Conservation (phyloP, 306 rosid genomes). For the Cucumis sativus region Cucumber_9930_V3 NC_026660.2:3051001-3051500, state of each 20-base stretch:
- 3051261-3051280: not conserved
- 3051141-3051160: slow-evolving; percentile 76
- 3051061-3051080: not conserved
- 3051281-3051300: not conserved
- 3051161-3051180: slow-evolving; percentile 88
- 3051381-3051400: not conserved
- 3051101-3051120: slow-evolving; percentile 62
- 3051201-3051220: not conserved
- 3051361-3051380: not conserved
- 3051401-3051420: not conserved
- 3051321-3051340: not conserved
- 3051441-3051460: not conserved
- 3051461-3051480: not conserved
- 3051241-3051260: not conserved
- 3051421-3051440: not conserved
- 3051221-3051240: not conserved
- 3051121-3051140: slow-evolving; percentile 86
- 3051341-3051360: not conserved
- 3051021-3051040: not conserved
- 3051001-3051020: not conserved
- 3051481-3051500: not conserved
- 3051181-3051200: slow-evolving; percentile 33
- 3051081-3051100: not conserved
- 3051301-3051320: not conserved
- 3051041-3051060: not conserved